A percentile compares a stretch with the other conserved stretches of the same genome.
Evolutionary conservation across 2,329 filamentous ascomycete species (phyloP).

Genomic region (Cytospora schulzeri): DNA sequence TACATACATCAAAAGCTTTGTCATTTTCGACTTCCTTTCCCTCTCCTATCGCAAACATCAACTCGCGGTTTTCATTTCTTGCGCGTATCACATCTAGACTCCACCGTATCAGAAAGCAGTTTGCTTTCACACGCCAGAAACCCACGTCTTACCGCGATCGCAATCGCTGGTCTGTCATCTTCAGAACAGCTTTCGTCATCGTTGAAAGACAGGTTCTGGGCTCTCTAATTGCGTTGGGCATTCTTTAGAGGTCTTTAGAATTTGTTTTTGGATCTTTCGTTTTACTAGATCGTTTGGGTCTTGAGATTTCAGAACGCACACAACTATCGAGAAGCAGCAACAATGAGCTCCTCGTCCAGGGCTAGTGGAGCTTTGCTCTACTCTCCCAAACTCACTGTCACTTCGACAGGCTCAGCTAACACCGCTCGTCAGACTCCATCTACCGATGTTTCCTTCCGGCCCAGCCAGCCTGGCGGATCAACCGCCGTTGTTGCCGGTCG

Average conservation of each 20-base stretch:
- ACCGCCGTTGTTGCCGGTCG: background rate
- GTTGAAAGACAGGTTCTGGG: background rate
- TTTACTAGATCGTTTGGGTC: background rate
- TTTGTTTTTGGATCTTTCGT: background rate
- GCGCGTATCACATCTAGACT: background rate
- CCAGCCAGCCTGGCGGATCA: background rate
- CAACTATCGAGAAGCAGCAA: background rate
- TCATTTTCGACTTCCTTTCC: background rate
- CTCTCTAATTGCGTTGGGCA: background rate
- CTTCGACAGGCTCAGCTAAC: slow-evolving; percentile 11
- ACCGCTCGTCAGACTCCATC: slow-evolving; percentile 7
- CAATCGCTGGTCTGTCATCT: slow-evolving; percentile 1
- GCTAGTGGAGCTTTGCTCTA: slow-evolving; percentile 1
- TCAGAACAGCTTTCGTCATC: slow-evolving; percentile 12
- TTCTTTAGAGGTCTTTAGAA: slow-evolving; percentile 4
- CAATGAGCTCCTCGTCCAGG: slow-evolving; percentile 17
- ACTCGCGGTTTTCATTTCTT: background rate
- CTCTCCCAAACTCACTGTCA: slow-evolving; percentile 8
- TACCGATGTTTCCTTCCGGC: slow-evolving; percentile 9
- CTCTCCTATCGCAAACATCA: background rate
- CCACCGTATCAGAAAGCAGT: background rate
- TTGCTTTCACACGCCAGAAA: background rate
- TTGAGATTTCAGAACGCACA: background rate
- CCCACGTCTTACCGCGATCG: background rate
- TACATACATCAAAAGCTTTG: background rate